A percentile compares a stretch with the other conserved stretches of the same genome.
Conservation (phyloP, 192 early-diverging fungal genomes). For the Pilobolus umbonatus region DNA sequence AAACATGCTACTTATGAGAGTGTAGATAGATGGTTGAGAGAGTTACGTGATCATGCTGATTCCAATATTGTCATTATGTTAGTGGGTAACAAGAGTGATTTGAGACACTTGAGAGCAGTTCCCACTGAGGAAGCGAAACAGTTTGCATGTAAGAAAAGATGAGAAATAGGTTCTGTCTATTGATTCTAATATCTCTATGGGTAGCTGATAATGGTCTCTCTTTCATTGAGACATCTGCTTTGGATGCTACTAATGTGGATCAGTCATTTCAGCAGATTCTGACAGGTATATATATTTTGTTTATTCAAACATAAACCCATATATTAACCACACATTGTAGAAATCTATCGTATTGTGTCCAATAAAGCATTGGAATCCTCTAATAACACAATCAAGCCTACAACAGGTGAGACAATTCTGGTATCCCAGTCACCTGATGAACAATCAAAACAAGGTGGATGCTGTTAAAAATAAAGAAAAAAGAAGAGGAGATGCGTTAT, state of each 20-base stretch:
- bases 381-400: constrained; percentile 63
- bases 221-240: constrained; percentile 98
- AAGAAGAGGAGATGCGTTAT: no score
- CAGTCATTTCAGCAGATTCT: constrained; percentile 92
- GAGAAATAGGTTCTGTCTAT: not conserved
- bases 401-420: constrained; percentile 65
- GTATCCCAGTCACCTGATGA: constrained; percentile 59
- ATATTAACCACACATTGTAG: no score
- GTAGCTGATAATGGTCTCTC: constrained; percentile 82
- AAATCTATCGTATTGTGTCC: constrained; percentile 95
- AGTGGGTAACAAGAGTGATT: constrained; percentile 98
- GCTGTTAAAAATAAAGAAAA: constrained; percentile 53
- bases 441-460: constrained; percentile 49
- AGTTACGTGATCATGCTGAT: constrained; percentile 93
- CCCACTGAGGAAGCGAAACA: constrained; percentile 96
- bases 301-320: not conserved
- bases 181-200: not conserved
- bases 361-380: constrained; percentile 90
- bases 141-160: constrained; percentile 71
- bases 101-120: constrained; percentile 91
- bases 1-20: constrained; percentile 94
- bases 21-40: constrained; percentile 96
- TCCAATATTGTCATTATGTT: constrained; percentile 98
- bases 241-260: constrained; percentile 96
- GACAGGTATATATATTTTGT: constrained; percentile 57